A percentile compares a stretch with the other conserved stretches of the same genome.
Conservation (phyloP, 1,284 basidiomycete genomes). For the Apiotrichum siamense region DNA sequence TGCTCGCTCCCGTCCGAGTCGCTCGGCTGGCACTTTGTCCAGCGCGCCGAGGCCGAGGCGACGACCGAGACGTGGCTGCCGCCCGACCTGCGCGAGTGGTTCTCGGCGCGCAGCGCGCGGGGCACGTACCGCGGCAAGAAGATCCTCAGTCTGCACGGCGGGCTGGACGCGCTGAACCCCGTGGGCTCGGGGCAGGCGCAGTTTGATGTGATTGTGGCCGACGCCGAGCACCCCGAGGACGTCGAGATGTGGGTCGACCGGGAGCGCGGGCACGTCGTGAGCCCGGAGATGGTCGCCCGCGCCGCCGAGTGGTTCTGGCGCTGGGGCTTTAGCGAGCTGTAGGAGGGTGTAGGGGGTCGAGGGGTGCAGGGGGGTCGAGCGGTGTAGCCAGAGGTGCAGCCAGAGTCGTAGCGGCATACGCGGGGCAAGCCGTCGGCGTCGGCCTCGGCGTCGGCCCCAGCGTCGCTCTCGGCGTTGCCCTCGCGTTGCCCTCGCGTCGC, state of each 20-base stretch:
- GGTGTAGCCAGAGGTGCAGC: too few species aligned
- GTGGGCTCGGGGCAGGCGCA: slow-evolving; percentile 24
- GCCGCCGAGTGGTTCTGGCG: slow-evolving; percentile 42
- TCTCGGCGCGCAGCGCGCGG: background rate
- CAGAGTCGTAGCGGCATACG: too few species aligned
- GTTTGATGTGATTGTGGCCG: slow-evolving; percentile 26
- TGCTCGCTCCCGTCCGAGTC: slow-evolving; percentile 63
- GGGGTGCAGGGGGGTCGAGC: too few species aligned
- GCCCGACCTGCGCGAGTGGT: background rate
- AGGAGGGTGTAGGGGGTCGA: too few species aligned
- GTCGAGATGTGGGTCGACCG: slow-evolving; percentile 30
- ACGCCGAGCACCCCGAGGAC: slow-evolving; percentile 8
- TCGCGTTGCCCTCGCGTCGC: too few species aligned
- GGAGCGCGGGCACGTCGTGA: slow-evolving; percentile 8
- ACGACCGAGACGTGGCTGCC: slow-evolving; percentile 2
- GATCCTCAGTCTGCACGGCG: slow-evolving; percentile 61
- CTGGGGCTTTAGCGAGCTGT: slow-evolving; percentile 17
- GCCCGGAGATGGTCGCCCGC: slow-evolving; percentile 39
- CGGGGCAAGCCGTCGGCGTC: too few species aligned
- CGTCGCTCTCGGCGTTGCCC: too few species aligned
- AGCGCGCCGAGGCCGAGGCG: slow-evolving; percentile 26
- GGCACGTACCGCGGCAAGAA: slow-evolving; percentile 58
- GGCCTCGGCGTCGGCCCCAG: too few species aligned
- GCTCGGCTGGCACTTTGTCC: slow-evolving; percentile 55
- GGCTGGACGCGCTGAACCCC: slow-evolving; percentile 43